These are phyloP conservation scores for Leptosphaerulina australis DNA, from an alignment of 2,329 filamentous ascomycete species.

Conservation along the genomic window DNA sequence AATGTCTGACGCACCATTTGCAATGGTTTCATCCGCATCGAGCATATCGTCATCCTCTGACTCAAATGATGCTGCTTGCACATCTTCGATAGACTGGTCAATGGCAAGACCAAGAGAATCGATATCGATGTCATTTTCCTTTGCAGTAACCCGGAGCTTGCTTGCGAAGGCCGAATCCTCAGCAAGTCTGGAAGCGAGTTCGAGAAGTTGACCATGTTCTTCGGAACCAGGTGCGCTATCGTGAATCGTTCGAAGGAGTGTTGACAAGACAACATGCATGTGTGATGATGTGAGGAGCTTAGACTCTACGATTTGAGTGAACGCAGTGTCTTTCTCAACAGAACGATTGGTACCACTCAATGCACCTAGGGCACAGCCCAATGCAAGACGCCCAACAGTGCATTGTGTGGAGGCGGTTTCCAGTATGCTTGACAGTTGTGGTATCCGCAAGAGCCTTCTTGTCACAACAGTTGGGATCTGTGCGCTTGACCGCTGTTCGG, in stretches of 20 bases:
- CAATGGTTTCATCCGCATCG: conserved; percentile 57
- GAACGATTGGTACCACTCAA: conserved; percentile 27
- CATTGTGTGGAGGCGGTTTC: conserved; percentile 68
- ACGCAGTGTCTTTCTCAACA: conserved; percentile 47
- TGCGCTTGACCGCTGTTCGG: conserved; percentile 75
- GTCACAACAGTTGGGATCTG: conserved; percentile 73
- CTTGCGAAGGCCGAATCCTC: conserved; percentile 50
- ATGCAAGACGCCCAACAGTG: conserved; percentile 72
- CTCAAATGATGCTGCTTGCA: conserved; percentile 19
- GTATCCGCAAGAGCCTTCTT: conserved; percentile 69
- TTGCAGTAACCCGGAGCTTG: conserved; percentile 70
- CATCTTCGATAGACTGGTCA: conserved; percentile 22
- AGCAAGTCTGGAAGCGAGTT: conserved; percentile 39
- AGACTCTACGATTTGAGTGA: conserved; percentile 66
- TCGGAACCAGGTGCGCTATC: conserved; percentile 33
- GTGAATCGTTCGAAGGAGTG: conserved; percentile 62
- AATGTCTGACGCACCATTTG: conserved; percentile 18
- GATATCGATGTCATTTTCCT: conserved; percentile 72
- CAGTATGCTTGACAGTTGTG: conserved; percentile 65
- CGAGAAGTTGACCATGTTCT: conserved; percentile 40
- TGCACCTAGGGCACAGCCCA: conserved; percentile 67
- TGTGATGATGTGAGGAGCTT: conserved; percentile 68
- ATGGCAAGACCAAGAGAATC: conserved; percentile 60
- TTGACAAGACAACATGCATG: conserved; percentile 68
- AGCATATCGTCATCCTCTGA: conserved; percentile 59